phyloP scores from a whole-genome alignment of 257 asterid species.

The Przewalskia tangutica region DNA sequence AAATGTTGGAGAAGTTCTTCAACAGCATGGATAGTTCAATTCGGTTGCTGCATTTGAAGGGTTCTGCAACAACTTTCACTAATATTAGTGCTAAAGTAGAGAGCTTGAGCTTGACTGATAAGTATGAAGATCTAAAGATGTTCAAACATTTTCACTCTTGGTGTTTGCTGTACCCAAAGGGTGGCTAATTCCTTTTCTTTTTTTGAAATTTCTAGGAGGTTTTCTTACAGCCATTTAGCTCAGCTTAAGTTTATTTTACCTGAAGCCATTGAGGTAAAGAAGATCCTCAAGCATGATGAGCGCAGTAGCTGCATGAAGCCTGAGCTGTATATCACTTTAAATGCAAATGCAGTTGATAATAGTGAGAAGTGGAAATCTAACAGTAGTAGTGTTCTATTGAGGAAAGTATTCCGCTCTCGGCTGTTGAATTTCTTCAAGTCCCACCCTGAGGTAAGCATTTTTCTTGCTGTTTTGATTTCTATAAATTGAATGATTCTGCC shows the following conservation, averaged over 20 bases:
- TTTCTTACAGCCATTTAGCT: constrained; percentile 40
- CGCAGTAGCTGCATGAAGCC: constrained; percentile 69
- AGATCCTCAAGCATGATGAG: constrained; percentile 51
- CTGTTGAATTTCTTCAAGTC: constrained; percentile 44
- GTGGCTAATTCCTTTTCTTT: neutral
- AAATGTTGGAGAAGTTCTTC: constrained; percentile 63
- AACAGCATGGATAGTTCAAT: constrained; percentile 73
- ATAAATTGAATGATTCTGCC: neutral
- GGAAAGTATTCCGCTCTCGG: constrained; percentile 53
- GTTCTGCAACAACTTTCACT: constrained; percentile 44
- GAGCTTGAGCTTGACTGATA: constrained; percentile 56
- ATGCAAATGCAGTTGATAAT: constrained; percentile 22
- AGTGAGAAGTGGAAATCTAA: constrained; percentile 28
- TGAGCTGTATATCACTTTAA: constrained; percentile 21
- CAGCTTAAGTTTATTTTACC: constrained; percentile 76
- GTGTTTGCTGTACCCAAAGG: neutral
- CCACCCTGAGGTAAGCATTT: constrained; percentile 54
- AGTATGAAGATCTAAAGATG: constrained; percentile 24
- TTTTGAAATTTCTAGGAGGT: neutral
- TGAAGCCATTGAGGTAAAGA: constrained; percentile 65
- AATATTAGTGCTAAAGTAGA: constrained; percentile 52
- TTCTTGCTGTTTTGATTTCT: neutral
- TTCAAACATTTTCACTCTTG: neutral
- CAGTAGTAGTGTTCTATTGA: constrained; percentile 34
- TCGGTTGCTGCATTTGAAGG: constrained; percentile 54